Evolutionary conservation across 108 stramenopile genomes (phyloP), one percentile per base, ranked within the genome.

Genomic region (Nitzschia palea): DNA sequence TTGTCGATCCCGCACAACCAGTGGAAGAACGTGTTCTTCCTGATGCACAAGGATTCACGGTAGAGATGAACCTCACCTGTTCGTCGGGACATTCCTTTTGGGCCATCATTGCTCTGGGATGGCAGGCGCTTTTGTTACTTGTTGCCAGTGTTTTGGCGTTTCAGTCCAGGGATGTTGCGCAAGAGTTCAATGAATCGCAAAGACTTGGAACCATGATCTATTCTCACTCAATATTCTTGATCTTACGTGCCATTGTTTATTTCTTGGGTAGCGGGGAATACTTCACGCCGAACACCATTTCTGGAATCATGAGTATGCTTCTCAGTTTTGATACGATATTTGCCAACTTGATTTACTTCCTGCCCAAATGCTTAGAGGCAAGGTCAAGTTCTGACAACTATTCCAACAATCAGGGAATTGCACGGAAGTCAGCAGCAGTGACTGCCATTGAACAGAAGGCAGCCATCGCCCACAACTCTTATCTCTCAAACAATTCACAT

Each of bases 121-220:
- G 67, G 66, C 58, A 65, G 17, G 26, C 22, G 2, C 10, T 76
- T 2, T 61, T 76, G 33, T 14, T 76, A 2, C 15, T 76, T n/a
- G 12, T 18, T 2, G 67, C 68, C 20, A 59, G 68, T 0, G 68
- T 69, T 6, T 33, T 76, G 28, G 59, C 74, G 20, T 62, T 76
- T 37, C 74, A 76, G 45, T 57, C 74, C 8, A 22, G 74, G 22
- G 34, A 62, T 34, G 43, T 63, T 0, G 10, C 14, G 3, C 61
- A 57, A 52, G 74, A 62, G 4, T 76, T 76, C 45, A 69, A 76
- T 50, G 74, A 76, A 43, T 69, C 67, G 3, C 59, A 40, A 5
- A 34, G 42, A 23, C 34, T 76, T 33, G 74, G 67, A 42, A 58
- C 50, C 14, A 69, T 76, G 74, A 63, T 76, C 28, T 76, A 76